A percentile compares a stretch with the other conserved stretches of the same genome.
phyloP scores from a whole-genome alignment of 78 protist genomes.

The Salpingoeca rosetta region DNA sequence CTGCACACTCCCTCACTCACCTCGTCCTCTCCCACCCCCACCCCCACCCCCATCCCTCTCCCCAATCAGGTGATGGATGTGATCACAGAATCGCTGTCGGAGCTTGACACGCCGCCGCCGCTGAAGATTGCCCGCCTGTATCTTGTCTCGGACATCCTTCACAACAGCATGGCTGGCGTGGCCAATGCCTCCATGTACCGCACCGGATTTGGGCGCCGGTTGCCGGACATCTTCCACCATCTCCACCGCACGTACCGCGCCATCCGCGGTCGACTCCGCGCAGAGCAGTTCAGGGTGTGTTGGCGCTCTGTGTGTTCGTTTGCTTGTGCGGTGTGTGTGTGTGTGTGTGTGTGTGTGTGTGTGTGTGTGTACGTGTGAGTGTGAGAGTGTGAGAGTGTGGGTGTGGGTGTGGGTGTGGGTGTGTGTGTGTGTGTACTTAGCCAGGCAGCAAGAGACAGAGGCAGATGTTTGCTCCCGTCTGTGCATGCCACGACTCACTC shows the following conservation, averaged over 20 bases:
- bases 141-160: conserved; percentile 41
- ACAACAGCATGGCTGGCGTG: conserved; percentile 22
- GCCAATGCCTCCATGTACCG: conserved; percentile 16
- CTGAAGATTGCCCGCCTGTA: conserved; percentile 33
- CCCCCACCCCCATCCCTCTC: too few relatives aligned
- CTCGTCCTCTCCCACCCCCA: too few relatives aligned
- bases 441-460: neutral
- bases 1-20: too few relatives aligned
- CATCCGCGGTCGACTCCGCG: neutral
- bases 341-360: neutral
- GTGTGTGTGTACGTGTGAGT: neutral
- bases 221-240: neutral
- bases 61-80: neutral
- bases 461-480: neutral
- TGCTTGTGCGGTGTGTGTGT: too few relatives aligned
- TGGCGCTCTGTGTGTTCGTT: neutral
- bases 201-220: neutral
- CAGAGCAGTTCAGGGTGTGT: conserved; percentile 6
- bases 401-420: too few relatives aligned
- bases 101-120: conserved; percentile 10
- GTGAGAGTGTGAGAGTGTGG: too few relatives aligned
- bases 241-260: neutral
- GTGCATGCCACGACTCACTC: too few relatives aligned
- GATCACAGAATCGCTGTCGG: conserved; percentile 12
- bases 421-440: too few relatives aligned